These are phyloP conservation scores for Arxiozyma bovina DNA, from an alignment of 1,139 yeast genomes.

Conservation along the genomic window DNA sequence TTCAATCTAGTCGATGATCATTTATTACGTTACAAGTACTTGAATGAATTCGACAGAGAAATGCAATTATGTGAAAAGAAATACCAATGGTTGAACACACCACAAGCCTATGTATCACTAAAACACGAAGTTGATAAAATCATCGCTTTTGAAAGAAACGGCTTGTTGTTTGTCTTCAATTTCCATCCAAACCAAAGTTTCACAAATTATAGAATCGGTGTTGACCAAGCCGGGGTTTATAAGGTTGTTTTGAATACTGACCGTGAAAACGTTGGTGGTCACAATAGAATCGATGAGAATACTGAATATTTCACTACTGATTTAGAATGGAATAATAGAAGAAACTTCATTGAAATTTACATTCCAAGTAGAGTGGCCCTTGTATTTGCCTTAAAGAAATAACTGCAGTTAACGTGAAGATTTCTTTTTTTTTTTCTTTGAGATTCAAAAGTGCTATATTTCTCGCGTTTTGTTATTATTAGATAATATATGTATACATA, in stretches of 20 bases:
- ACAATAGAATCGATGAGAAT: constrained; percentile 55
- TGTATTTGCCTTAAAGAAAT: constrained; percentile 34
- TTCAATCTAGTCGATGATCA: constrained; percentile 78
- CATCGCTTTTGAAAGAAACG: constrained; percentile 80
- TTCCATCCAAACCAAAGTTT: constrained; percentile 80
- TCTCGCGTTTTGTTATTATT: background rate
- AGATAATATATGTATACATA: too few species aligned
- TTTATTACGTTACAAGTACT: constrained; percentile 64
- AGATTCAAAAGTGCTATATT: background rate
- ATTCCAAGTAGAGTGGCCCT: constrained; percentile 77
- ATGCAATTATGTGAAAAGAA: constrained; percentile 69
- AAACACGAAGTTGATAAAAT: constrained; percentile 86
- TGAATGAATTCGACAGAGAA: constrained; percentile 72
- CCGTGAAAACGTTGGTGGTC: constrained; percentile 68
- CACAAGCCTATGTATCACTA: constrained; percentile 79
- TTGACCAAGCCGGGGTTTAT: constrained; percentile 70
- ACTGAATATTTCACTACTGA: constrained; percentile 59
- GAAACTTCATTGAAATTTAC: constrained; percentile 70
- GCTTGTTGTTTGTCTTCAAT: constrained; percentile 75
- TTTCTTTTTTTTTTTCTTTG: too few species aligned
- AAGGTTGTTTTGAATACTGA: constrained; percentile 71
- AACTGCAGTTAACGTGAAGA: background rate
- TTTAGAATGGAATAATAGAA: constrained; percentile 71
- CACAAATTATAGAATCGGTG: constrained; percentile 83
- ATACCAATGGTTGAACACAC: constrained; percentile 64